Percentiles rank a stretch among this genome's conserved stretches.
Conservation (phyloP, 805 yeast genomes). For the Schwanniomyces polymorphus region DNA sequence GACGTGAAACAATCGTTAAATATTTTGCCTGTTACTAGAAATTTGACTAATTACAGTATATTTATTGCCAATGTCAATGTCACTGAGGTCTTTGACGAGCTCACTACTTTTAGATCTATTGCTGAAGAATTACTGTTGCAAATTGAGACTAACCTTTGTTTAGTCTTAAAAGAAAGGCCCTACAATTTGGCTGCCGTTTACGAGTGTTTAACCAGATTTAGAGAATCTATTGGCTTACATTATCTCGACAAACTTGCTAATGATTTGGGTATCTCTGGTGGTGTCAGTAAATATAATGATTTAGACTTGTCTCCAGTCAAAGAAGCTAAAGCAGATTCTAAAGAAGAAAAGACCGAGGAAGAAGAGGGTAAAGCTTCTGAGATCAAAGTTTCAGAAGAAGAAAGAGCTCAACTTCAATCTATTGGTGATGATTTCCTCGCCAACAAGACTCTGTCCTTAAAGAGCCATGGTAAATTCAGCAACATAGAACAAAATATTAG, state of each 20-base stretch:
- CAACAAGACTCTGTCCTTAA: constrained; percentile 9
- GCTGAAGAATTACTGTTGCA: constrained; percentile 14
- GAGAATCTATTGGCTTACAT: constrained; percentile 60
- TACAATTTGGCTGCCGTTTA: constrained; percentile 63
- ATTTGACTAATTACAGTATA: constrained; percentile 61
- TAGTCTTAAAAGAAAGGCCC: constrained; percentile 51
- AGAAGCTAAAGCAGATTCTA: constrained; percentile 9
- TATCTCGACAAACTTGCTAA: constrained; percentile 43
- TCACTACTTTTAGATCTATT: constrained; percentile 24
- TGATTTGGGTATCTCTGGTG: constrained; percentile 44
- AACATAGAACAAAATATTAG: constrained; percentile 25
- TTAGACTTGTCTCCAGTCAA: constrained; percentile 38
- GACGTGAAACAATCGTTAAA: constrained; percentile 60
- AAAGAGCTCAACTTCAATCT: constrained; percentile 18
- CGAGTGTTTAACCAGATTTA: constrained; percentile 60
- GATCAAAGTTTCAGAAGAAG: constrained; percentile 26
- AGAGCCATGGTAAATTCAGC: constrained; percentile 27
- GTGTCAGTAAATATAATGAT: constrained; percentile 48
- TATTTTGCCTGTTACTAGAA: constrained; percentile 56
- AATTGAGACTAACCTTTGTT: constrained; percentile 25
- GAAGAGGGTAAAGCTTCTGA: constrained; percentile 11
- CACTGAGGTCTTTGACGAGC: constrained; percentile 26
- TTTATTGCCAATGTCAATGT: constrained; percentile 32
- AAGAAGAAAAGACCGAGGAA: constrained; percentile 13
- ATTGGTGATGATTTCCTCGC: constrained; percentile 12